phyloP scores from a whole-genome alignment of 495 filamentous ascomycete species.

The Geoglossum glabrum region DNA sequence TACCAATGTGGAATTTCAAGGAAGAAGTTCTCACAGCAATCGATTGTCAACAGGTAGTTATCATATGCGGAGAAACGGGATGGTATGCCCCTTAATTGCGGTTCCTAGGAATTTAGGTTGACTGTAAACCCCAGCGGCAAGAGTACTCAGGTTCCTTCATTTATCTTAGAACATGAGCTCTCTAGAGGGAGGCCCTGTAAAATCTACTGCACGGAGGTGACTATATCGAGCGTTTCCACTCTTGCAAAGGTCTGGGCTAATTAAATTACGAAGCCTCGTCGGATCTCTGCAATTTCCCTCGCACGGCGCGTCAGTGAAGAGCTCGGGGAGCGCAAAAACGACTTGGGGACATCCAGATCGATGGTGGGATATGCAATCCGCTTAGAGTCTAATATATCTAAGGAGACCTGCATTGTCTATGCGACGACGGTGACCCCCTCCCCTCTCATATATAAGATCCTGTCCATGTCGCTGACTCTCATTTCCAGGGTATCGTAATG shows the following conservation, averaged over 20 bases:
- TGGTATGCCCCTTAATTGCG: constrained; percentile 23
- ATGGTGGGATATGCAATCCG: constrained; percentile 88
- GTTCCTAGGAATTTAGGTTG: not conserved
- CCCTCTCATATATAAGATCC: constrained; percentile 14
- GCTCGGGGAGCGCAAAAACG: constrained; percentile 62
- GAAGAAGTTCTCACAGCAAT: constrained; percentile 53
- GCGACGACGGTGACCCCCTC: constrained; percentile 31
- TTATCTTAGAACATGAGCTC: constrained; percentile 75
- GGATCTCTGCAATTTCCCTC: constrained; percentile 89
- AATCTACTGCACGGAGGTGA: constrained; percentile 67
- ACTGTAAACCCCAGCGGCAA: constrained; percentile 34
- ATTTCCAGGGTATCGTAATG: constrained; percentile 60
- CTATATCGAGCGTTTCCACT: not conserved
- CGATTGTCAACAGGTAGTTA: constrained; percentile 57
- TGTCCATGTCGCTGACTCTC: constrained; percentile 14
- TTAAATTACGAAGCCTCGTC: constrained; percentile 32
- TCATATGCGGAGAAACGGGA: constrained; percentile 89
- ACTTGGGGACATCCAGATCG: constrained; percentile 63
- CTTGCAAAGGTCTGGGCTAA: not conserved
- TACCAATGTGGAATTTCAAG: constrained; percentile 81
- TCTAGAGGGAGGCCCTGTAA: constrained; percentile 62
- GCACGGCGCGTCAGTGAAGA: constrained; percentile 86
- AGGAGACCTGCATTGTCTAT: constrained; percentile 67
- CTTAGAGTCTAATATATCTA: constrained; percentile 65
- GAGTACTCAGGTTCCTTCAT: constrained; percentile 88